Conservation (phyloP, 2,329 filamentous ascomycete genomes). For the Colletotrichum sp. region DNA sequence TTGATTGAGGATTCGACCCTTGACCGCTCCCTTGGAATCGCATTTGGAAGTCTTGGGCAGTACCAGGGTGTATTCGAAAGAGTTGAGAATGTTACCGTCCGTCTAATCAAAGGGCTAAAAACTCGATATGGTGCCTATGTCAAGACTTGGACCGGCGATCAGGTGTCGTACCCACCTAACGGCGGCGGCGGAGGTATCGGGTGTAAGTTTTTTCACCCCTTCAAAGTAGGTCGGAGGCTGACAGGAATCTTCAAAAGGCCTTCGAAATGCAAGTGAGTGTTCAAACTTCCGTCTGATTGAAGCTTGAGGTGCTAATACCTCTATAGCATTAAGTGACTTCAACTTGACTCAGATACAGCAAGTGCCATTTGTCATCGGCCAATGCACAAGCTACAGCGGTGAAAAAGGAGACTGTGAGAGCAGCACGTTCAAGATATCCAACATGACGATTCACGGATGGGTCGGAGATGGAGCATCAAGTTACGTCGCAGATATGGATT, state of each 20-base stretch:
- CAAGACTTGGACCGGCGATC: neutral
- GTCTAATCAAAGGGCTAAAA: neutral
- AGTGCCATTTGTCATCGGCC: neutral
- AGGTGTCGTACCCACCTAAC: neutral
- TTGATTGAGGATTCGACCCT: neutral
- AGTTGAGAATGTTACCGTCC: neutral
- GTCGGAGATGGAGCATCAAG: neutral
- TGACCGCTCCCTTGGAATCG: neutral
- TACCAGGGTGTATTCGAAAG: neutral
- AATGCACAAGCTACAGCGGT: neutral
- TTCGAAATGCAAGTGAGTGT: neutral
- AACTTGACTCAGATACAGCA: neutral
- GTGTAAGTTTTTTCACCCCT: neutral
- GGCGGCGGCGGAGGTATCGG: neutral
- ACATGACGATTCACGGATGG: neutral
- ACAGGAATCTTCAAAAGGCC: neutral
- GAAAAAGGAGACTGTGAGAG: neutral
- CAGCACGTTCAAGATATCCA: neutral
- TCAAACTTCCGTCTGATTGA: neutral
- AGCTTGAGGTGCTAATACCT: neutral
- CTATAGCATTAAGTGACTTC: neutral
- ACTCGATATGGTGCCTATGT: neutral
- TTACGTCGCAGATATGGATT: neutral
- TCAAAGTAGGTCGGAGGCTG: accelerated
- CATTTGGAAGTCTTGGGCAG: neutral